Conservation (phyloP, 2,329 filamentous ascomycete species). For the Didymella lethalis region DNA sequence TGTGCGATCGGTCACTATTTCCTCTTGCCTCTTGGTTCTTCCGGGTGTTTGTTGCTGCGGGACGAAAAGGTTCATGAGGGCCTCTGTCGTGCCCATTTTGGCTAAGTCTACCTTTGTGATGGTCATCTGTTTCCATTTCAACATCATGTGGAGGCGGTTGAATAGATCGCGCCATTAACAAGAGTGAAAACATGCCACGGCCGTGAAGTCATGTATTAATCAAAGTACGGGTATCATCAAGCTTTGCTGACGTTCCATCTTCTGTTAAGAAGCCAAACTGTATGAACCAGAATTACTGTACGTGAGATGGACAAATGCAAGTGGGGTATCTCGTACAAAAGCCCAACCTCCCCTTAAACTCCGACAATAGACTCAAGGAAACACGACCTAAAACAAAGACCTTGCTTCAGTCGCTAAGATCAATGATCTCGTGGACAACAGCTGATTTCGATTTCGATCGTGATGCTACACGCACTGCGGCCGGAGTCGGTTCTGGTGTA, state of each 20-base stretch:
- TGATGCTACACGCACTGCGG: background rate
- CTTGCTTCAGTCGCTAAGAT: conserved; percentile 13
- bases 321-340: conserved; percentile 4
- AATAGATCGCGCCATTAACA: no score
- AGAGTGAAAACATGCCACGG: no score
- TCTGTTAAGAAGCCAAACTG: no score
- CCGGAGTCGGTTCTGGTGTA: conserved; percentile 11
- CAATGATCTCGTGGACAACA: conserved; percentile 5
- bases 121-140: no score
- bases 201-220: background rate
- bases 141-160: no score
- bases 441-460: background rate
- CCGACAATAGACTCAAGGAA: background rate
- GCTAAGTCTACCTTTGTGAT: no score
- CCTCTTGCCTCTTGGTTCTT: no score
- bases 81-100: no score
- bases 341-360: background rate
- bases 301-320: background rate
- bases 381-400: background rate
- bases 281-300: background rate
- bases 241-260: no score
- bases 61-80: no score
- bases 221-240: background rate
- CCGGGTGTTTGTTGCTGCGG: no score
- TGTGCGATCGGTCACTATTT: no score